Percentiles rank a stretch among this genome's conserved stretches.
Conservation (phyloP, 768 basidiomycete genomes). For the Tulasnella sp. region DNA sequence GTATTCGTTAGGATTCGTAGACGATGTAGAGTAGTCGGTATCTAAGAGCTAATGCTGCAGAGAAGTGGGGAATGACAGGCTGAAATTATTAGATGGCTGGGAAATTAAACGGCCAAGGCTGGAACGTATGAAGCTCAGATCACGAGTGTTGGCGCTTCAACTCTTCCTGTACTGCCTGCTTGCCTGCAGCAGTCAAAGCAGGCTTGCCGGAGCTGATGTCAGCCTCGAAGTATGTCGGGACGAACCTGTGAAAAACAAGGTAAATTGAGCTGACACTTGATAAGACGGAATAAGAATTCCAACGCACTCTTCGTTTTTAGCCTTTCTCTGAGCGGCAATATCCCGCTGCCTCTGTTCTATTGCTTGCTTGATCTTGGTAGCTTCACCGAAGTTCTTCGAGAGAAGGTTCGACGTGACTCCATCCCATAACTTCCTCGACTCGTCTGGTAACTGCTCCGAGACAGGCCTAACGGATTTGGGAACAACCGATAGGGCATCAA, state of each 20-base stretch:
- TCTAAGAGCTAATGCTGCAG: background rate
- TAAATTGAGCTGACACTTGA: background rate
- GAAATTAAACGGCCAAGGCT: background rate
- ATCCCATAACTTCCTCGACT: conserved; percentile 86
- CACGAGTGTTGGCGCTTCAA: background rate
- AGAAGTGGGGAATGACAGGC: background rate
- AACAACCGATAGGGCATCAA: conserved; percentile 57
- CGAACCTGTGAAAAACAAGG: conserved; percentile 43
- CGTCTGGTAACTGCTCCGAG: conserved; percentile 64
- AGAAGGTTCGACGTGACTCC: conserved; percentile 65
- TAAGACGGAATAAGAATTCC: background rate
- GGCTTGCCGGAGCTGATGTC: conserved; percentile 61
- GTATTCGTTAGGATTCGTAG: background rate
- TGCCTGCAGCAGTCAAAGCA: conserved; percentile 58
- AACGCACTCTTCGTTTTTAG: conserved; percentile 67
- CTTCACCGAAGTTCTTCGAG: conserved; percentile 82
- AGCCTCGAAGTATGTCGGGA: conserved; percentile 66
- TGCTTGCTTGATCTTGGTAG: conserved; percentile 80
- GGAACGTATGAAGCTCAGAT: background rate
- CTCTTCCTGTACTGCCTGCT: conserved; percentile 56
- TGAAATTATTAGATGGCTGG: background rate
- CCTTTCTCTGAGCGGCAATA: conserved; percentile 77
- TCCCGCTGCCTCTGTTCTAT: conserved; percentile 95
- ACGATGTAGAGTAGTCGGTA: background rate
- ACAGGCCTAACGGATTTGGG: conserved; percentile 83